phyloP scores from a whole-genome alignment of 2,329 filamentous ascomycete genomes.

The Penicillium sp. region DNA sequence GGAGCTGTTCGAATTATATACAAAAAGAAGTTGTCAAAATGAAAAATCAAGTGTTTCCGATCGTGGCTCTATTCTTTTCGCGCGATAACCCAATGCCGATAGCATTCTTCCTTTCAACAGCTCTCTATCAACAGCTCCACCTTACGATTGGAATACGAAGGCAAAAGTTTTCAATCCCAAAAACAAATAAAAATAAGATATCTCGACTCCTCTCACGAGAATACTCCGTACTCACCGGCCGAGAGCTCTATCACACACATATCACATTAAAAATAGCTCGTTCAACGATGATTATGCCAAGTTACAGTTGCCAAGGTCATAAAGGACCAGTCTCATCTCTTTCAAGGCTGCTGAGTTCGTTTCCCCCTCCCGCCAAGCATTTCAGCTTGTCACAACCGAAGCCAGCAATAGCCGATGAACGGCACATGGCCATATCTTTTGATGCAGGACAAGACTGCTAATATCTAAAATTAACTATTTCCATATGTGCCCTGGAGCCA shows the following conservation, averaged over 20 bases:
- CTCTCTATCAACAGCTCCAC: too few species aligned
- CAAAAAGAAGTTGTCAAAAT: not conserved
- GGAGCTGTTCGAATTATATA: not conserved
- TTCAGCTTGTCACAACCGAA: not conserved
- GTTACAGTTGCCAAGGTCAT: not conserved
- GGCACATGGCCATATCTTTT: not conserved
- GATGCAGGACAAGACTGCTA: not conserved
- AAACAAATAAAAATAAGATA: not conserved
- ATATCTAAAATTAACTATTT: conserved; percentile 1
- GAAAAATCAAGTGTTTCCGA: not conserved
- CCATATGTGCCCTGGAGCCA: not conserved
- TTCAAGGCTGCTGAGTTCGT: not conserved
- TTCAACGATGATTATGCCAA: not conserved
- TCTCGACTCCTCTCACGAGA: not conserved
- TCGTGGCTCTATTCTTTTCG: not conserved
- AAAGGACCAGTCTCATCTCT: not conserved
- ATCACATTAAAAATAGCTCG: conserved; percentile 7
- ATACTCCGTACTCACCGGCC: not conserved
- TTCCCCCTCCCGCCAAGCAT: conserved; percentile 4
- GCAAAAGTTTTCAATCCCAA: not conserved
- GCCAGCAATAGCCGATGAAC: not conserved
- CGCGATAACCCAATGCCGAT: not conserved
- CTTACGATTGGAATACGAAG: not conserved
- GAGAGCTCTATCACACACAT: not conserved
- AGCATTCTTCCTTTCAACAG: not conserved